These are phyloP conservation scores for Penicillium ochrochloron DNA, from an alignment of 495 filamentous ascomycete genomes.

Conservation along the genomic window DNA sequence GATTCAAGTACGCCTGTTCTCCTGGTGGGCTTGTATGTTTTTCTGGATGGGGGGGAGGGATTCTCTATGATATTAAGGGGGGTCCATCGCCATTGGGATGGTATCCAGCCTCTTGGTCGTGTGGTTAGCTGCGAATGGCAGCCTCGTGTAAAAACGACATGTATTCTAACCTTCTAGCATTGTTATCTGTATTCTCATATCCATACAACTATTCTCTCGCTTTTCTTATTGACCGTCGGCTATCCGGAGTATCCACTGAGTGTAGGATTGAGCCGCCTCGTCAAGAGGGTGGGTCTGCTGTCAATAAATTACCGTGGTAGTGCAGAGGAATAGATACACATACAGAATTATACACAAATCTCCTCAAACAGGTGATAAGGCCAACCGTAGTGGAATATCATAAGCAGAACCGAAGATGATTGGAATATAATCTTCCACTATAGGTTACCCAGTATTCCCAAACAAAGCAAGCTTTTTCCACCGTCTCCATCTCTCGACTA, in stretches of 20 bases:
- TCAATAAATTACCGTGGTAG: slow-evolving; percentile 5
- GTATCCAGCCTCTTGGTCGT: background rate
- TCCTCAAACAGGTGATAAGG: background rate
- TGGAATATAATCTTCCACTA: too few species aligned
- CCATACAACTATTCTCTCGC: slow-evolving; percentile 5
- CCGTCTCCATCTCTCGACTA: background rate
- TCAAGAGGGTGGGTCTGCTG: background rate
- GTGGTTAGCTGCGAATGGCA: slow-evolving; percentile 1
- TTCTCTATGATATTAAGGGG: background rate
- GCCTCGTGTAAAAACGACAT: slow-evolving; percentile 28
- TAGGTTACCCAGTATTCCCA: background rate
- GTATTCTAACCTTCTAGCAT: slow-evolving; percentile 31
- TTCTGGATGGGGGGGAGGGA: background rate
- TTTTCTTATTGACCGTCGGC: background rate
- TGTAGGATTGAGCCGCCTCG: background rate
- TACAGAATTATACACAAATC: background rate
- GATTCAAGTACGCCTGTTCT: slow-evolving; percentile 16
- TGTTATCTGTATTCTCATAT: slow-evolving; percentile 25
- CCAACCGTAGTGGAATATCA: background rate
- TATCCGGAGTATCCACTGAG: background rate
- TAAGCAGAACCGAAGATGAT: background rate
- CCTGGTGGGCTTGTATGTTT: background rate
- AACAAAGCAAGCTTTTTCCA: background rate
- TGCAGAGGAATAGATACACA: background rate
- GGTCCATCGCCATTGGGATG: background rate